Evolutionary conservation across 176 grass and related monocot species (phyloP), one percentile per base, ranked within the genome.

Genomic region (Otatea glauca): DNA sequence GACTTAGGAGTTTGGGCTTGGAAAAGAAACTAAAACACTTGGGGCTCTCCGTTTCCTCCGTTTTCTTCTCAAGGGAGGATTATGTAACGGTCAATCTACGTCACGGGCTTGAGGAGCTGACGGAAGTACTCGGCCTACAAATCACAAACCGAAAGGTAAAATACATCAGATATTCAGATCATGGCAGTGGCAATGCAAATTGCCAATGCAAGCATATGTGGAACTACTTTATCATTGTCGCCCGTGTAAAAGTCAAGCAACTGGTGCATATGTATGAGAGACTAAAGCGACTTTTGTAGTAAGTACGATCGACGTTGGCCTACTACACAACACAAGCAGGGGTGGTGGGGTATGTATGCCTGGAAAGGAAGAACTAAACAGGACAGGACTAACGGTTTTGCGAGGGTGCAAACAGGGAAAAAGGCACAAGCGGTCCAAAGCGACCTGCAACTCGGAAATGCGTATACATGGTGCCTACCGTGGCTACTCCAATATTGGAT

Each of bases 61-160:
- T 23, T 54, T 59, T 13, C 55, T 32, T 48, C 18, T 6, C 42
- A 74, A 64, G 54, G 20, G 54, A 58, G 20, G 7, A 8, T 82
- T 74, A 68, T 76, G 58, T 79, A 49, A 17, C 15, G 56, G 20
- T 44, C 67, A 78, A 88, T 44, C 87, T 88, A 86, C 81, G 89
- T 92, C 43, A 90, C 84, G 65, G 87, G 85, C 87, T 92, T 92
- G 24, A 86, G 90, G 13, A 92, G 78, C 63, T 92, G 92, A 71
- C 87, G 90, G 84, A 92, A 90, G 87, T 86, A 90, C 79, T 94
- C 82, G 23, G 85, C 85, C 92, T 94, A 76, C 35, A 75, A 38
- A 43, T 42, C 24, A 66, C 70, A 75, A 43, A 12, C 32, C 32
- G 81, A 64, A 74, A 5, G 13, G 27, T 0, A 17, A 85, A 39